Evolutionary conservation across 2,329 filamentous ascomycete genomes (phyloP).

Genomic region (Apiospora rasikravindrae): DNA sequence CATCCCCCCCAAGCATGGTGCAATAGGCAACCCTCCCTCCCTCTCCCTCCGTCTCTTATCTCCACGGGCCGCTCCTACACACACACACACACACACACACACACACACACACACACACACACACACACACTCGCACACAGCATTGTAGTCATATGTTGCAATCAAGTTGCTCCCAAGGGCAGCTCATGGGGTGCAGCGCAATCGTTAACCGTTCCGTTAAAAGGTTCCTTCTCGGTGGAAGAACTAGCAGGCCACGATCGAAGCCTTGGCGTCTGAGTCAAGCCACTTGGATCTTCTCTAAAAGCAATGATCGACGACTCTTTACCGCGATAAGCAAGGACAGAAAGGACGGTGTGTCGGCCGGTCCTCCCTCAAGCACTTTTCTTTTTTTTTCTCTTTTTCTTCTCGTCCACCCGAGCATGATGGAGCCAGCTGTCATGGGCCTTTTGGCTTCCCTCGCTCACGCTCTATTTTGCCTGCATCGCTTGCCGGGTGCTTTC

Average conservation of each 20-base stretch:
- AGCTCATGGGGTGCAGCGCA: not conserved
- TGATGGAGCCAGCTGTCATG: not conserved
- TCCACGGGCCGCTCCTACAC: not conserved
- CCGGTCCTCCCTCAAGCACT: not conserved
- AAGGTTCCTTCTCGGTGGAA: conserved; percentile 3
- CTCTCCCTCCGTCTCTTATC: not conserved
- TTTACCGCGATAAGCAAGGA: conserved; percentile 14
- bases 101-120: not conserved
- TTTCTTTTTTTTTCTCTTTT: not conserved
- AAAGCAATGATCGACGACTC: conserved; percentile 13
- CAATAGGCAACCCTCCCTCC: not conserved
- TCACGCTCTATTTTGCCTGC: not conserved
- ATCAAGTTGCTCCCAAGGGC: not conserved
- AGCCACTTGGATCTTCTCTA: conserved; percentile 5
- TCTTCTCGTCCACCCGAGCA: not conserved
- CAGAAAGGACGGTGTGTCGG: conserved; percentile 9
- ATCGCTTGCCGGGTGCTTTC: not conserved
- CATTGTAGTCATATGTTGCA: not conserved
- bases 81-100: not conserved
- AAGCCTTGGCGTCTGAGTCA: conserved; percentile 7
- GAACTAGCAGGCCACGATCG: not conserved
- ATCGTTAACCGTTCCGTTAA: not conserved
- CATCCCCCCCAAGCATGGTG: not conserved
- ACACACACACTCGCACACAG: not conserved
- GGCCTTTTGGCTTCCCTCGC: not conserved